Conservation (phyloP, 2,329 filamentous ascomycete genomes). For the Sphaerulina musiva region DNA sequence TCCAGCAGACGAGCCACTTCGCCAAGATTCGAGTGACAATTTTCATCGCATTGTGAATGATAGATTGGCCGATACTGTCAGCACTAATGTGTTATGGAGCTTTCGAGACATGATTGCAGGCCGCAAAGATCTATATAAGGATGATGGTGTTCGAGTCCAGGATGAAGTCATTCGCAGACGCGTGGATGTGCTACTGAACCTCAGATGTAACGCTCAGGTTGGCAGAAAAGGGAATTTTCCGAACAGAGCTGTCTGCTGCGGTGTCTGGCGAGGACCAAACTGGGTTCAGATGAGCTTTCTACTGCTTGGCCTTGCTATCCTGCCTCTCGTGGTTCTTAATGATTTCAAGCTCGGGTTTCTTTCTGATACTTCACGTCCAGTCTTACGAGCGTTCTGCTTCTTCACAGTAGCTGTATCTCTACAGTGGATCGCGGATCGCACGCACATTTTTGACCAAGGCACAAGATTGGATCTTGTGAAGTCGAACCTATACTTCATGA, state of each 20-base stretch:
- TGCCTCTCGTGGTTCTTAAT: constrained; percentile 22
- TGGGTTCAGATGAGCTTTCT: constrained; percentile 36
- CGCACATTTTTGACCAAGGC: constrained; percentile 48
- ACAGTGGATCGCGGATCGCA: constrained; percentile 49
- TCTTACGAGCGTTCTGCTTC: constrained; percentile 11
- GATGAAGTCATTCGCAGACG: constrained; percentile 43
- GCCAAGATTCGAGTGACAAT: constrained; percentile 33
- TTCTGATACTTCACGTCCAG: constrained; percentile 4
- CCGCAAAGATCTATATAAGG: constrained; percentile 39
- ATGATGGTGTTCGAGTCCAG: constrained; percentile 39
- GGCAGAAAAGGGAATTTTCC: constrained; percentile 36
- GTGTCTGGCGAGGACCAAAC: constrained; percentile 37
- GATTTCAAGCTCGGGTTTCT: constrained; percentile 11
- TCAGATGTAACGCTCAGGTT: constrained; percentile 48
- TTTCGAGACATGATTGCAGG: constrained; percentile 46
- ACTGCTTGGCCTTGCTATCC: constrained; percentile 28
- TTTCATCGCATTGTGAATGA: constrained; percentile 43
- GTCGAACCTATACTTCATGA: constrained; percentile 27
- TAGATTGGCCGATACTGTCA: constrained; percentile 41
- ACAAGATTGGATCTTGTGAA: constrained; percentile 40
- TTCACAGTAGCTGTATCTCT: constrained; percentile 25
- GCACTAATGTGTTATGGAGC: constrained; percentile 44
- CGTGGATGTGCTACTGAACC: constrained; percentile 50
- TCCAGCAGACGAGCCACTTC: constrained; percentile 42
- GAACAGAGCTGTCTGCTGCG: constrained; percentile 50